A percentile compares a stretch with the other conserved stretches of the same genome.
Evolutionary conservation across 2,329 filamentous ascomycete genomes (phyloP).

Genomic region (Arthroderma sp.): DNA sequence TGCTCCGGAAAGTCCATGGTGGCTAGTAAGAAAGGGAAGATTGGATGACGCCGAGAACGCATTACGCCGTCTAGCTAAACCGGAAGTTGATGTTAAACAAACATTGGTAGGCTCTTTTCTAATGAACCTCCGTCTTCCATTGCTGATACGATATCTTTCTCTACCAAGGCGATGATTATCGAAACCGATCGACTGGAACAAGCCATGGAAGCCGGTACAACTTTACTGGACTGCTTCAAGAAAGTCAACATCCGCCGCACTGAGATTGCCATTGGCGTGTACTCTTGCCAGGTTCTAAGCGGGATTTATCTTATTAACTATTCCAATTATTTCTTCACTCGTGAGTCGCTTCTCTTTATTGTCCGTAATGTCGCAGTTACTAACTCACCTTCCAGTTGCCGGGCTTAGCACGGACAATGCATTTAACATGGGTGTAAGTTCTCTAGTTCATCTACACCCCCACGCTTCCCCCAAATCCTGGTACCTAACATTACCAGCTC

Average conservation of each 20-base stretch:
- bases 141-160: neutral
- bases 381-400: constrained; percentile 8
- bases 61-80: constrained; percentile 13
- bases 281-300: constrained; percentile 31
- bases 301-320: constrained; percentile 33
- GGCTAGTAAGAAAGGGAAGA: constrained; percentile 14
- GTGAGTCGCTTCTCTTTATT: constrained; percentile 1
- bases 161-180: constrained; percentile 12
- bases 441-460: neutral
- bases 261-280: constrained; percentile 32
- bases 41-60: constrained; percentile 14
- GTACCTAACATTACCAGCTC: constrained; percentile 11
- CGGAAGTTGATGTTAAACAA: constrained; percentile 11
- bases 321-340: constrained; percentile 15
- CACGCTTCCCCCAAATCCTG: neutral
- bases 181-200: constrained; percentile 21
- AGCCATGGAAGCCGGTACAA: constrained; percentile 27
- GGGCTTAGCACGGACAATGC: constrained; percentile 21
- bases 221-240: constrained; percentile 29
- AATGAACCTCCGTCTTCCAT: neutral
- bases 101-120: constrained; percentile 6
- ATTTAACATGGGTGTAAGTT: constrained; percentile 25
- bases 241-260: constrained; percentile 31
- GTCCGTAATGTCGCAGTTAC: neutral
- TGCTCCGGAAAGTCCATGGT: constrained; percentile 17